Evolutionary conservation across 2,329 filamentous ascomycete genomes (phyloP), one percentile per base, ranked within the genome.

Genomic region (Fusarium sp.): DNA sequence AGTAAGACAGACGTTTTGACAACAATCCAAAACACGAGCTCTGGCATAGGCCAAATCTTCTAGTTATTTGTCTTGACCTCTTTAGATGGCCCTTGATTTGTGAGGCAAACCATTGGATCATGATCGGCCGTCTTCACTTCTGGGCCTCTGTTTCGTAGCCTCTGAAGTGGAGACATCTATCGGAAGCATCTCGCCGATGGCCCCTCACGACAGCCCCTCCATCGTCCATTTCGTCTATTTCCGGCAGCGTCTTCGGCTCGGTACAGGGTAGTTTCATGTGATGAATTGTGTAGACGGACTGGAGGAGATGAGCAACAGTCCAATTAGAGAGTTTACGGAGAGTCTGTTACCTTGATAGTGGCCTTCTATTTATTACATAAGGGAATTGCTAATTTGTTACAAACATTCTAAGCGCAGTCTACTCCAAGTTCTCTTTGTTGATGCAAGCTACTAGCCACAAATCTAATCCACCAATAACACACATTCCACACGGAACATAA

Each of bases 371-470:
- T 56, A 56, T 34, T 22, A 12, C 26, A 10, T 3, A 17, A 15
- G 8, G 20, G 0, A 41, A 20, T 41, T 18, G 15, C 2, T 11
- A 22, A 13, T 17, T 28, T 12, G 30, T 30, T 30, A 1, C 30
- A 12, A 30, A 30, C 11, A 30, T 30, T 30, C 30, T 12, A 4
- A 30, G 30, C 6, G 10, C 9, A 17, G 8, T 42, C 39, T 15
- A n/a, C 5, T 1, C 6, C 3, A 9, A 12, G 8, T 24, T 17
- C 3, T 24, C 0, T 17, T 0, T 3, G 10, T 2, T 44, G 7
- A 22, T 8, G 3, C 10, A 4, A 1, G 2, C 2, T 12, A 39
- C 6, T 4, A 7, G 1, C 10, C 36, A 38, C 5, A 1, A 12
- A 34, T 32, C 2, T 2, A 4, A 0, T 0, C 12, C 5, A 13